Evolutionary conservation across 2,329 filamentous ascomycete genomes (phyloP).

Genomic region (Bimuria novae-zelandiae): DNA sequence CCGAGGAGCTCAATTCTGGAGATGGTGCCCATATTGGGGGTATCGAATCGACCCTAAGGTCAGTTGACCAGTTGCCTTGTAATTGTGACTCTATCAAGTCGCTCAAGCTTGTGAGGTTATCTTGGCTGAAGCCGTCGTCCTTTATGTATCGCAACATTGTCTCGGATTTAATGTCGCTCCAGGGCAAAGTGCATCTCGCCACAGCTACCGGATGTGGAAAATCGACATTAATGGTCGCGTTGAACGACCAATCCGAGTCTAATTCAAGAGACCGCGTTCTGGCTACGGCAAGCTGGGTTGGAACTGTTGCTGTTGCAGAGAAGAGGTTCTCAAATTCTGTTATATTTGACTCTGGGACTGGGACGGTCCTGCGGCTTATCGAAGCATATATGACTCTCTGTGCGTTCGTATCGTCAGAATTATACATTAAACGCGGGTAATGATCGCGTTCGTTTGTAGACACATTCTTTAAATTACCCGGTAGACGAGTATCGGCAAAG

Average conservation of each 20-base stretch:
- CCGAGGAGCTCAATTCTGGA: neutral
- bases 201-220: slow-evolving; percentile 5
- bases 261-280: neutral
- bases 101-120: neutral
- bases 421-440: too few species aligned
- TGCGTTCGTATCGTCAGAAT: too few species aligned
- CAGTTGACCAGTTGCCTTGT: neutral
- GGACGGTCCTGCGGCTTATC: neutral
- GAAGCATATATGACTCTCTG: neutral
- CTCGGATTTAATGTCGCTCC: neutral
- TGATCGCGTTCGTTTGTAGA: too few species aligned
- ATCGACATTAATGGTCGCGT: neutral
- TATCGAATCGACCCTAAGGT: neutral
- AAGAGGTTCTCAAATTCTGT: neutral
- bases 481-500: too few species aligned
- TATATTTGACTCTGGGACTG: too few species aligned
- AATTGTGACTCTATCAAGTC: neutral
- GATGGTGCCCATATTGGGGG: slow-evolving; percentile 2
- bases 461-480: too few species aligned
- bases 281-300: neutral
- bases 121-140: neutral
- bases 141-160: neutral
- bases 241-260: neutral
- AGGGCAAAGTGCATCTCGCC: neutral
- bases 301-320: neutral